Conservation (phyloP, 768 basidiomycete species). For the Collybia sordida region DNA sequence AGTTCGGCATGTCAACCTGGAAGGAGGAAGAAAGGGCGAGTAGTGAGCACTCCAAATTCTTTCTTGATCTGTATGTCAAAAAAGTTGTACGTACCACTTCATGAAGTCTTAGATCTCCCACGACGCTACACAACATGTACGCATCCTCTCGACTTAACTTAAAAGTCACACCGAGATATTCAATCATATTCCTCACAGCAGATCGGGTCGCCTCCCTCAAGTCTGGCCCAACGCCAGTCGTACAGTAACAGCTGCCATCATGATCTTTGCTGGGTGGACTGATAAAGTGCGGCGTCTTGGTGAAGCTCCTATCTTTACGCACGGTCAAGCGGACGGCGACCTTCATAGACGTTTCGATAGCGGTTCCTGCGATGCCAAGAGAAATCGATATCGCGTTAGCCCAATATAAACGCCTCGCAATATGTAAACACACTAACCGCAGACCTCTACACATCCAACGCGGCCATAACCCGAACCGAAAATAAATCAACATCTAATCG, state of each 20-base stretch:
- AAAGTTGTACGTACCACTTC: constrained; percentile 41
- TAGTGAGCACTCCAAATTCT: too few relatives aligned
- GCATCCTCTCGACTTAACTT: constrained; percentile 45
- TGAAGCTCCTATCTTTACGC: constrained; percentile 55
- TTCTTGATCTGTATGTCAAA: too few relatives aligned
- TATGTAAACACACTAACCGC: constrained; percentile 37
- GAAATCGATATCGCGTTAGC: background rate
- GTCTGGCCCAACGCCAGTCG: constrained; percentile 58
- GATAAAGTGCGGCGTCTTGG: constrained; percentile 56
- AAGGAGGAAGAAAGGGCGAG: background rate
- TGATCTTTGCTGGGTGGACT: constrained; percentile 27
- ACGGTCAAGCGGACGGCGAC: constrained; percentile 56
- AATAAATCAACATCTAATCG: too few relatives aligned
- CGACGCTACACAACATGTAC: constrained; percentile 63
- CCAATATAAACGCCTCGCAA: too few relatives aligned
- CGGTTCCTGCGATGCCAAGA: constrained; percentile 42
- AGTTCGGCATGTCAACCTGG: constrained; percentile 70
- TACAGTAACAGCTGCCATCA: constrained; percentile 50
- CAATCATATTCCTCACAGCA: constrained; percentile 60
- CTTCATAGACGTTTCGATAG: constrained; percentile 64
- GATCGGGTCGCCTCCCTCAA: constrained; percentile 53
- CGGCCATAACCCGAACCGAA: too few relatives aligned
- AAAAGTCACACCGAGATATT: constrained; percentile 43
- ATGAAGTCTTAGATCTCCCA: constrained; percentile 57
- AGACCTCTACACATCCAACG: constrained; percentile 44